phyloP scores from a whole-genome alignment of 495 filamentous ascomycete species.

The Penicillium odoratum region DNA sequence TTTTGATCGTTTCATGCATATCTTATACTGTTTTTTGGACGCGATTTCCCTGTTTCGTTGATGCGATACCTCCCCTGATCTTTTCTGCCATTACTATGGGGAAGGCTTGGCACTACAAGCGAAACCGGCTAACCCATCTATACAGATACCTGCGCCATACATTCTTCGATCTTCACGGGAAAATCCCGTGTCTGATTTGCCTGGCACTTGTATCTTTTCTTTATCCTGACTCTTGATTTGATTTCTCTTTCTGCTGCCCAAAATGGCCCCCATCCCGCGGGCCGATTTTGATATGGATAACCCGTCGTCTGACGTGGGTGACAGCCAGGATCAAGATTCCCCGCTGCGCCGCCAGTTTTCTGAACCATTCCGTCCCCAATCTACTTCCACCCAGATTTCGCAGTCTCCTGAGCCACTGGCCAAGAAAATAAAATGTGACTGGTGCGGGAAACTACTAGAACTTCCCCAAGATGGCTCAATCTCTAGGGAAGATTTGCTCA shows the following conservation, averaged over 20 bases:
- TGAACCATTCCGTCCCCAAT: conserved; percentile 39
- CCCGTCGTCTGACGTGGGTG: conserved; percentile 41
- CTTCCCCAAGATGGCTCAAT: conserved; percentile 24
- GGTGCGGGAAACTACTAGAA: conserved; percentile 40
- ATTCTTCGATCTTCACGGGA: conserved; percentile 13
- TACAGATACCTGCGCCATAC: conserved; percentile 13
- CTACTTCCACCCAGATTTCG: conserved; percentile 39
- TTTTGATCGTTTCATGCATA: background rate
- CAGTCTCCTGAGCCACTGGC: conserved; percentile 36
- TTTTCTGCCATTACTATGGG: conserved; percentile 30
- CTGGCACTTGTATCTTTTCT: background rate
- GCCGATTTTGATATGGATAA: conserved; percentile 41
- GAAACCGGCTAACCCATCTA: conserved; percentile 40
- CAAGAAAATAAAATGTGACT: conserved; percentile 32
- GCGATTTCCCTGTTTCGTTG: background rate
- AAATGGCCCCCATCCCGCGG: conserved; percentile 40
- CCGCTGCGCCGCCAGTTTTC: conserved; percentile 47
- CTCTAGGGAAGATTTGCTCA: conserved; percentile 32
- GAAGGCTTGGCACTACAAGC: conserved; percentile 47
- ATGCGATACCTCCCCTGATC: conserved; percentile 15
- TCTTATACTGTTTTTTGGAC: conserved; percentile 2
- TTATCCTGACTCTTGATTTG: background rate
- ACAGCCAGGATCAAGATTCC: conserved; percentile 45
- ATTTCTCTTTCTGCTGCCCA: conserved; percentile 7
- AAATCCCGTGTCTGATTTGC: conserved; percentile 9